phyloP scores from a whole-genome alignment of 495 filamentous ascomycete genomes.

The Amphirosellinia nigrospora region DNA sequence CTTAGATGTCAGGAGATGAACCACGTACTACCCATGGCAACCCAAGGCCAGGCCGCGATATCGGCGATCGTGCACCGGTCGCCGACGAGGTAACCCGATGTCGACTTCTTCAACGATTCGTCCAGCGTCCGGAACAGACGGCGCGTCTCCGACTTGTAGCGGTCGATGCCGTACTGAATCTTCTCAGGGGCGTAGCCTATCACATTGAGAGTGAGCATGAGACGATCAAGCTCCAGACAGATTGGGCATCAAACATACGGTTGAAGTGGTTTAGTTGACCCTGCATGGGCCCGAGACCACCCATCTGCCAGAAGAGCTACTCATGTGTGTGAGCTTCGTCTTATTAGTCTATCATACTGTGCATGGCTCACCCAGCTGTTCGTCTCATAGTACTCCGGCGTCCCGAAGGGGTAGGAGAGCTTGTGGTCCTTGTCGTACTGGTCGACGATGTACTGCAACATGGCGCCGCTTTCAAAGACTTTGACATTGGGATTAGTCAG shows the following conservation, averaged over 20 bases:
- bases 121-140: slow-evolving; percentile 84
- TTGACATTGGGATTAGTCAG: neutral
- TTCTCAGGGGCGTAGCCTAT: slow-evolving; percentile 79
- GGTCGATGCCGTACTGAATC: slow-evolving; percentile 83
- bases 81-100: slow-evolving; percentile 76
- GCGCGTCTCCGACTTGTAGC: slow-evolving; percentile 81
- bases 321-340: neutral
- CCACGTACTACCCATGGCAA: slow-evolving; percentile 52
- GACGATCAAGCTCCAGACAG: neutral
- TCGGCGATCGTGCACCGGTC: slow-evolving; percentile 84
- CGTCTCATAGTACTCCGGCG: slow-evolving; percentile 77
- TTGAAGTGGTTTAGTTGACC: slow-evolving; percentile 89
- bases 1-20: neutral
- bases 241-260: slow-evolving; percentile 45
- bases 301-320: slow-evolving; percentile 60
- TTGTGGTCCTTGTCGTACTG: slow-evolving; percentile 84
- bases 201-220: slow-evolving; percentile 9
- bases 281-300: slow-evolving; percentile 91
- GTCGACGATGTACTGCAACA: slow-evolving; percentile 84
- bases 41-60: slow-evolving; percentile 81
- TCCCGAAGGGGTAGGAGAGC: slow-evolving; percentile 77
- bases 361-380: slow-evolving; percentile 69
- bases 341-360: too few relatives aligned
- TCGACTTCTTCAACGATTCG: slow-evolving; percentile 67
- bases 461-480: slow-evolving; percentile 84